Conservation (phyloP, 2,329 filamentous ascomycete species). For the Fusarium kyushuense region DNA sequence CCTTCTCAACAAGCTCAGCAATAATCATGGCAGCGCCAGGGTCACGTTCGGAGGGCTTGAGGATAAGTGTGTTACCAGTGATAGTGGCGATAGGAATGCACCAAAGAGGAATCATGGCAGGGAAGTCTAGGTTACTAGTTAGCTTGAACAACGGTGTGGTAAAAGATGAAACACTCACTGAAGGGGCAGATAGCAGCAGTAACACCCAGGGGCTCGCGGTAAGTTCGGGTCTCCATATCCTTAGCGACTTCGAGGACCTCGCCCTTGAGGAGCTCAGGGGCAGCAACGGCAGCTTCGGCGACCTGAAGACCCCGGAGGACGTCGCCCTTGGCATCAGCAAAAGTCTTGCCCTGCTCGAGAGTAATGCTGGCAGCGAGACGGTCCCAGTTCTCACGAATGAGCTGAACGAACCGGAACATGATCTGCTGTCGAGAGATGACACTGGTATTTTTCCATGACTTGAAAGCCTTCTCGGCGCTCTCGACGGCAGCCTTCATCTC, state of each 20-base stretch:
- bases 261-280: slow-evolving; percentile 84
- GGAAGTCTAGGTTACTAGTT: slow-evolving; percentile 74
- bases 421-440: slow-evolving; percentile 82
- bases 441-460: slow-evolving; percentile 77
- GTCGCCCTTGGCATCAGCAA: slow-evolving; percentile 84
- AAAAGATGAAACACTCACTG: slow-evolving; percentile 65
- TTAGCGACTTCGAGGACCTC: slow-evolving; percentile 87
- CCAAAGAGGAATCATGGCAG: slow-evolving; percentile 94
- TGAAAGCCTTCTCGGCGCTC: slow-evolving; percentile 81
- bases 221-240: slow-evolving; percentile 89
- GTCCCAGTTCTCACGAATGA: slow-evolving; percentile 89
- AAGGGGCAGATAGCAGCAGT: slow-evolving; percentile 89
- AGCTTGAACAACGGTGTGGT: not conserved
- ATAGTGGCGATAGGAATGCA: slow-evolving; percentile 87
- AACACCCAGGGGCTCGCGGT: slow-evolving; percentile 84
- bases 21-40: slow-evolving; percentile 88
- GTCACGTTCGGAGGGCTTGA: slow-evolving; percentile 89
- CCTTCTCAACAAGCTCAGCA: slow-evolving; percentile 81
- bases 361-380: slow-evolving; percentile 86
- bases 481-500: slow-evolving; percentile 82
- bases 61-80: slow-evolving; percentile 84
- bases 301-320: slow-evolving; percentile 86
- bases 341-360: slow-evolving; percentile 89
- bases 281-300: slow-evolving; percentile 83
- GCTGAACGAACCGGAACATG: slow-evolving; percentile 85